These are phyloP conservation scores for Pyropia yezoensis DNA, from an alignment of 23 red algal species.

Conservation along the genomic window DNA sequence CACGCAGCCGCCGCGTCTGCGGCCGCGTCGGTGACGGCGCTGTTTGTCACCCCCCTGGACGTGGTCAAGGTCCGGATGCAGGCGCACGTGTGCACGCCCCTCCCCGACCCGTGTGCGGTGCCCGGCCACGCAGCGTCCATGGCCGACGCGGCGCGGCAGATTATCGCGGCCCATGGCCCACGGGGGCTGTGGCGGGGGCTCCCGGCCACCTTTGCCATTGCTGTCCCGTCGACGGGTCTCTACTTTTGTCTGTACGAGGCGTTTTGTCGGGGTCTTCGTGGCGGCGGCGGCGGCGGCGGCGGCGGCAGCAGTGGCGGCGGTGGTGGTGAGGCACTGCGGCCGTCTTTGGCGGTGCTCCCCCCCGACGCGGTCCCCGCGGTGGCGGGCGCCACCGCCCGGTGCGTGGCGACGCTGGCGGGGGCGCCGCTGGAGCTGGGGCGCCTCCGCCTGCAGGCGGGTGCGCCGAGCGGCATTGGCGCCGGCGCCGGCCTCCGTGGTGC, in stretches of 20 bases:
- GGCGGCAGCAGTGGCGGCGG: too few relatives aligned
- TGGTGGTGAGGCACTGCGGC: too few relatives aligned
- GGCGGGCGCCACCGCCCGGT: slow-evolving; percentile 48
- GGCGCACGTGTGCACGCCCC: slow-evolving; percentile 44
- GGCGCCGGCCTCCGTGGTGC: slow-evolving; percentile 34
- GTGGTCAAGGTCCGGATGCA: slow-evolving; percentile 86
- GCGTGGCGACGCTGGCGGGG: slow-evolving; percentile 20
- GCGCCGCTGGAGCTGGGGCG: slow-evolving; percentile 85
- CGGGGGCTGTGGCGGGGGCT: slow-evolving; percentile 90
- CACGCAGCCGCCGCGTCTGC: slow-evolving; percentile 47
- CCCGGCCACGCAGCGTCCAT: slow-evolving; percentile 18
- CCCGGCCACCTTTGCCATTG: slow-evolving; percentile 38
- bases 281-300: background rate
- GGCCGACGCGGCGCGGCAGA: slow-evolving; percentile 45
- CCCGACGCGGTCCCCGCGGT: background rate
- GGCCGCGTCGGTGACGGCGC: slow-evolving; percentile 68
- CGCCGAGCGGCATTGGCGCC: background rate
- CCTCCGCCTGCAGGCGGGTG: slow-evolving; percentile 59
- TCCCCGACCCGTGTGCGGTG: slow-evolving; percentile 9
- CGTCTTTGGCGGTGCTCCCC: background rate
- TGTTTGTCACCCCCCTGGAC: slow-evolving; percentile 87
- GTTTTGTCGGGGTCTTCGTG: slow-evolving; percentile 2
- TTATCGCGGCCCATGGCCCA: slow-evolving; percentile 44
- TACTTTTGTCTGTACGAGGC: slow-evolving; percentile 95
- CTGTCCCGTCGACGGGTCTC: slow-evolving; percentile 77